phyloP scores from a whole-genome alignment of 345 rosid species.

The Psidium guajava region DNA sequence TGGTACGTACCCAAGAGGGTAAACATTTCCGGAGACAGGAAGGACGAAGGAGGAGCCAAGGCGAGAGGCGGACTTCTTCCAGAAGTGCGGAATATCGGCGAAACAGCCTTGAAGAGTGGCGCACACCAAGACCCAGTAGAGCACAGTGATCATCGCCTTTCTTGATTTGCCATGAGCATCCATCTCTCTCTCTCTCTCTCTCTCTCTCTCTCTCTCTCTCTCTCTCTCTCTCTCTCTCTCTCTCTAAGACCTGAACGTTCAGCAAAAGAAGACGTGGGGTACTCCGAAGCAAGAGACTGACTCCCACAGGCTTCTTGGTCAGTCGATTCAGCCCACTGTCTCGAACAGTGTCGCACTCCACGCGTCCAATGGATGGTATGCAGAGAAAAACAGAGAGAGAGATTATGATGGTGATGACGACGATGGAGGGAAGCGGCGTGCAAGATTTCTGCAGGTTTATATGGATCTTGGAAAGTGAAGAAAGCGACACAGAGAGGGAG shows the following conservation, averaged over 20 bases:
- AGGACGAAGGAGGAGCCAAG: slow-evolving; percentile 48
- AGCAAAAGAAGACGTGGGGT: background rate
- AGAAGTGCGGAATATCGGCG: slow-evolving; percentile 8
- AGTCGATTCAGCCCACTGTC: background rate
- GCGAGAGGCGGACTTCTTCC: slow-evolving; percentile 4
- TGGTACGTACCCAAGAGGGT: slow-evolving; percentile 70
- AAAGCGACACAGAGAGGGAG: background rate
- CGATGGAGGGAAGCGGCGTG: background rate
- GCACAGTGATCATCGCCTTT: background rate
- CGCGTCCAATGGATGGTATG: background rate
- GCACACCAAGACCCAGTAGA: background rate
- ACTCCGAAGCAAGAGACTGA: background rate
- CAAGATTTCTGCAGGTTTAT: background rate
- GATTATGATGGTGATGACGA: background rate
- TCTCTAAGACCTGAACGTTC: background rate
- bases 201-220: background rate
- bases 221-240: background rate
- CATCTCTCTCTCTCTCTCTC: background rate
- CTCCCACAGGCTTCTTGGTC: background rate
- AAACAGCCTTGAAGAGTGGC: slow-evolving; percentile 10
- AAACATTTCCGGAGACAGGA: slow-evolving; percentile 65
- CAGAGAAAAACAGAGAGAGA: background rate
- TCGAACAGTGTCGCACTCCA: background rate
- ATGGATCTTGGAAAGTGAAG: background rate
- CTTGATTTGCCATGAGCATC: background rate